These are phyloP conservation scores for Pascua guehoae DNA, from an alignment of 1,284 basidiomycete species.

Conservation along the genomic window DNA sequence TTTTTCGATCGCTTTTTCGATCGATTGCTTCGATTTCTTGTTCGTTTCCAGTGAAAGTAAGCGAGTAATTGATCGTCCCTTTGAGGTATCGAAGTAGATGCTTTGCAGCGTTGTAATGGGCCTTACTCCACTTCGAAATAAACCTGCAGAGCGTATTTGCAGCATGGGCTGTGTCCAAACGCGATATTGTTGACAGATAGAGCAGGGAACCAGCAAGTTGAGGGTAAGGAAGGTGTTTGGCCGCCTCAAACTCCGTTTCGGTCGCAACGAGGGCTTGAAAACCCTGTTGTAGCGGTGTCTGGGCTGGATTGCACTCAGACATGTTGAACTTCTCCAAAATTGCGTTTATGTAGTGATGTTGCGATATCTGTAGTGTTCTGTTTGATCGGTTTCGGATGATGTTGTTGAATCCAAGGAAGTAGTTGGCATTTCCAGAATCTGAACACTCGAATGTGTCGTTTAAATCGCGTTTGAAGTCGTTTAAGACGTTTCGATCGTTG, in stretches of 20 bases:
- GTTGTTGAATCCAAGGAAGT: slow-evolving; percentile 27
- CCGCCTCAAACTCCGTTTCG: slow-evolving; percentile 7
- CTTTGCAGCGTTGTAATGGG: slow-evolving; percentile 5
- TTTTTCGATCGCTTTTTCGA: too few species aligned
- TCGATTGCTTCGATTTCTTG: too few species aligned
- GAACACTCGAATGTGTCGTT: neutral
- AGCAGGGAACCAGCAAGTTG: neutral
- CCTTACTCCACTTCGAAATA: neutral
- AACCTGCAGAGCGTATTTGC: neutral
- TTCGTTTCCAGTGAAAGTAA: too few species aligned
- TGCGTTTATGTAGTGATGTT: slow-evolving; percentile 20
- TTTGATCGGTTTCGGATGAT: slow-evolving; percentile 9
- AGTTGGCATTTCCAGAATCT: neutral
- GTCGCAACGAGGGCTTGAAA: slow-evolving; percentile 11
- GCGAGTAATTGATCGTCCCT: too few species aligned
- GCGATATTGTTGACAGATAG: neutral
- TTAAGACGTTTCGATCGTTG: neutral
- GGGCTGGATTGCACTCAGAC: slow-evolving; percentile 9
- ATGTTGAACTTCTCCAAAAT: slow-evolving; percentile 23
- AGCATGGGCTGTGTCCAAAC: neutral
- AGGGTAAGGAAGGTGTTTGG: slow-evolving; percentile 4
- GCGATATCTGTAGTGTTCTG: slow-evolving; percentile 17
- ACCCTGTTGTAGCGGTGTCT: too few species aligned
- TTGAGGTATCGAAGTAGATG: too few species aligned
- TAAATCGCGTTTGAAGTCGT: neutral